Evolutionary conservation across 768 basidiomycete species (phyloP).

Genomic region (Cyathus striatus): DNA sequence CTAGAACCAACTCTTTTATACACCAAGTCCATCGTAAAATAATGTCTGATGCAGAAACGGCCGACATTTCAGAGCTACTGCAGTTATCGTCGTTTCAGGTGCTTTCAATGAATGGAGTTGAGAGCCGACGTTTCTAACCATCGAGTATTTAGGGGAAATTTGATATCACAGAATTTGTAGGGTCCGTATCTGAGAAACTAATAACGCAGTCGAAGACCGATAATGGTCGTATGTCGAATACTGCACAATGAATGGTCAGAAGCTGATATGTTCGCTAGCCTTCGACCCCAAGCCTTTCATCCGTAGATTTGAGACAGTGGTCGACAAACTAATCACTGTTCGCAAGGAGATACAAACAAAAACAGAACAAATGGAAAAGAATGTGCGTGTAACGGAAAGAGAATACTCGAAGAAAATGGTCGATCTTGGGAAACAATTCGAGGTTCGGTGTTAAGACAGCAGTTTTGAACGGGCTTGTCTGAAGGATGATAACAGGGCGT

Average conservation of each 20-base stretch:
- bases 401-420: slow-evolving; percentile 93
- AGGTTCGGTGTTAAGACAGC: slow-evolving; percentile 53
- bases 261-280: slow-evolving; percentile 38
- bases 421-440: slow-evolving; percentile 92
- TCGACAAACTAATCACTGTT: slow-evolving; percentile 82
- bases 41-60: too few relatives aligned
- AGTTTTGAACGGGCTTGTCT: too few relatives aligned
- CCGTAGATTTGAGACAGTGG: slow-evolving; percentile 83
- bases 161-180: slow-evolving; percentile 87
- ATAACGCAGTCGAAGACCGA: slow-evolving; percentile 81
- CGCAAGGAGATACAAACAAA: slow-evolving; percentile 87
- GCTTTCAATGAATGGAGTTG: not conserved
- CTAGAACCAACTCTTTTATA: too few relatives aligned
- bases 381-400: slow-evolving; percentile 80
- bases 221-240: slow-evolving; percentile 58
- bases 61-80: slow-evolving; percentile 46
- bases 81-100: slow-evolving; percentile 56
- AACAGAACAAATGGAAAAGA: slow-evolving; percentile 91
- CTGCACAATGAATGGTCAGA: not conserved
- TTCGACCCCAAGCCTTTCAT: slow-evolving; percentile 95
- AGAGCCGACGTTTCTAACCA: not conserved
- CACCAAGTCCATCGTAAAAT: too few relatives aligned
- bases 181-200: slow-evolving; percentile 79
- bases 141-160: slow-evolving; percentile 59
- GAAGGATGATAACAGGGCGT: slow-evolving; percentile 85